Percentiles rank a stretch among this genome's conserved stretches.
phyloP scores from a whole-genome alignment of 805 yeast species.

The Kazachstania kunashirensis region DNA sequence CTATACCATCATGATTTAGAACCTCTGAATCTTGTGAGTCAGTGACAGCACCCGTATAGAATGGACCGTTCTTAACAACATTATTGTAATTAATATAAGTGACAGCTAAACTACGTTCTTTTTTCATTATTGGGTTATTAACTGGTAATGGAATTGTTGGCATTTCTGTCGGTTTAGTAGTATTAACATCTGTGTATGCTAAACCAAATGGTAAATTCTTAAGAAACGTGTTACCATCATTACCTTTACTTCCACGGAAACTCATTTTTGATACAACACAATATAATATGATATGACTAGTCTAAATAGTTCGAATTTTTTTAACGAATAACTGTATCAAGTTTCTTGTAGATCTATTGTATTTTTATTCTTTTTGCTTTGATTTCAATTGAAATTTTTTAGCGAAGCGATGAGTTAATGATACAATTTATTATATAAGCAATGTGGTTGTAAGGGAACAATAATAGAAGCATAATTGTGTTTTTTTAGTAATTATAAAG shows the following conservation, averaged over 20 bases:
- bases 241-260: slow-evolving; percentile 36
- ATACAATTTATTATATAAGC: too few relatives aligned
- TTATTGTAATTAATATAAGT: slow-evolving; percentile 44
- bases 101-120: slow-evolving; percentile 44
- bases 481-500: too few relatives aligned
- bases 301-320: too few relatives aligned
- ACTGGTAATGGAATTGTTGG: slow-evolving; percentile 48
- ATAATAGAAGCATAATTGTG: too few relatives aligned
- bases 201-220: slow-evolving; percentile 58
- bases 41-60: slow-evolving; percentile 53
- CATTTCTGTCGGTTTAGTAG: slow-evolving; percentile 32
- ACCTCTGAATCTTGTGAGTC: slow-evolving; percentile 41
- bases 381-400: too few relatives aligned
- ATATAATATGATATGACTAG: too few relatives aligned
- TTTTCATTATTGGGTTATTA: slow-evolving; percentile 41
- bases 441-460: too few relatives aligned
- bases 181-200: slow-evolving; percentile 51
- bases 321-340: too few relatives aligned
- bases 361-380: too few relatives aligned
- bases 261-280: slow-evolving; percentile 39
- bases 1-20: slow-evolving; percentile 50
- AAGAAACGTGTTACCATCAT: slow-evolving; percentile 32
- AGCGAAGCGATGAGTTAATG: too few relatives aligned
- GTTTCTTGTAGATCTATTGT: too few relatives aligned
- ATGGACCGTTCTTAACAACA: slow-evolving; percentile 54